Conservation (phyloP, 192 early-diverging fungal species). For the Coemansia sp. region DNA sequence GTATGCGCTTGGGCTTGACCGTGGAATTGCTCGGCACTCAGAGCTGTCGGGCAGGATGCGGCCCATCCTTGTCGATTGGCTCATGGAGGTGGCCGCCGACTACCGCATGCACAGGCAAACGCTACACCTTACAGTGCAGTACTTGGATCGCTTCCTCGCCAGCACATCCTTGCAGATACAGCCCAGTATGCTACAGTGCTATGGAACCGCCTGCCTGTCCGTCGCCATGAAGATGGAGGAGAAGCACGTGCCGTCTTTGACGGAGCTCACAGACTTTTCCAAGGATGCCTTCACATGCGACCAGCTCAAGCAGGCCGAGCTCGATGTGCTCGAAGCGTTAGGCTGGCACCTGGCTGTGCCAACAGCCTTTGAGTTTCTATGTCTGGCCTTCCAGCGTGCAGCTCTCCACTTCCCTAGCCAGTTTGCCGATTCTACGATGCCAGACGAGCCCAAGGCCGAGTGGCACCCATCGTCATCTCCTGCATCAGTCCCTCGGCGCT, state of each 20-base stretch:
- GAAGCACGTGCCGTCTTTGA: constrained; percentile 44
- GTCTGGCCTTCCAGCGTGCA: constrained; percentile 48
- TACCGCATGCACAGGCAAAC: constrained; percentile 55
- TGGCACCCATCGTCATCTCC: constrained; percentile 11
- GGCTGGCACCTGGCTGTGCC: constrained; percentile 51
- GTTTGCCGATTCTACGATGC: constrained; percentile 26
- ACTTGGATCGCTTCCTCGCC: constrained; percentile 48
- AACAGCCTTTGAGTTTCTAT: constrained; percentile 47
- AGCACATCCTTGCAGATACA: constrained; percentile 25
- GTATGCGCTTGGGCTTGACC: constrained; percentile 20
- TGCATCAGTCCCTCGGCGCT: constrained; percentile 29
- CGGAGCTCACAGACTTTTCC: constrained; percentile 49
- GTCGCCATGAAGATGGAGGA: constrained; percentile 57
- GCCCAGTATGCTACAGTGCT: constrained; percentile 54
- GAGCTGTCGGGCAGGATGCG: constrained; percentile 54
- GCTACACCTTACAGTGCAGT: constrained; percentile 50
- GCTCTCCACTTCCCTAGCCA: constrained; percentile 26
- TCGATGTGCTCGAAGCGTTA: constrained; percentile 46
- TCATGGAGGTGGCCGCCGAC: constrained; percentile 56
- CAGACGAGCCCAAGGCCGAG: background rate
- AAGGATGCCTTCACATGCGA: constrained; percentile 49
- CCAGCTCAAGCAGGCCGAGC: constrained; percentile 50
- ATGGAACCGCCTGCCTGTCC: constrained; percentile 55
- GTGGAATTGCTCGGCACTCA: constrained; percentile 42
- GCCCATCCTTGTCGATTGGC: constrained; percentile 59